Evolutionary conservation across 2,329 filamentous ascomycete species (phyloP).

Genomic region (Chaetothyriales sp.): DNA sequence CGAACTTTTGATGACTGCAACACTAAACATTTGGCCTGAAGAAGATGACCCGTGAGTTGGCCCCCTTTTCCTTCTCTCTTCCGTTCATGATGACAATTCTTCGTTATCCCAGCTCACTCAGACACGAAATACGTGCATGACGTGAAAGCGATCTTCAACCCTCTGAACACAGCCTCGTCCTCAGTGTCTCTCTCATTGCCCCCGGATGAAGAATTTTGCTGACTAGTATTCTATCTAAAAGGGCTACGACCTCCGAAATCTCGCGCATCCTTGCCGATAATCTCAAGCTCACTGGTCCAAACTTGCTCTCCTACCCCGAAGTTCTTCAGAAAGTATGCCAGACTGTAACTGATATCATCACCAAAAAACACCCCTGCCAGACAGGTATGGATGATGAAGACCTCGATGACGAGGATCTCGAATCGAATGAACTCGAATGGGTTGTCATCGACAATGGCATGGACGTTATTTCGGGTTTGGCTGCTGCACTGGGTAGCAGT

Average conservation of each 20-base stretch:
- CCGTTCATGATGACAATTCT: slow-evolving; percentile 65
- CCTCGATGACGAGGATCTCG: slow-evolving; percentile 55
- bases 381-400: slow-evolving; percentile 76
- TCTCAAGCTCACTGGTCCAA: slow-evolving; percentile 79
- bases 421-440: slow-evolving; percentile 95
- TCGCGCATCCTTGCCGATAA: slow-evolving; percentile 86
- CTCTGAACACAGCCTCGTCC: slow-evolving; percentile 26
- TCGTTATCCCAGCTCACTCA: slow-evolving; percentile 99
- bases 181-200: slow-evolving; percentile 3
- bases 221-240: slow-evolving; percentile 34
- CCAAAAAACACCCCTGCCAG: slow-evolving; percentile 84
- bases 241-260: slow-evolving; percentile 81
- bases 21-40: slow-evolving; percentile 72
- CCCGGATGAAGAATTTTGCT: slow-evolving; percentile 25
- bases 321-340: slow-evolving; percentile 65
- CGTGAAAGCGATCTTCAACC: slow-evolving; percentile 62
- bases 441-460: slow-evolving; percentile 87
- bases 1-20: slow-evolving; percentile 71
- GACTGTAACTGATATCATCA: slow-evolving; percentile 65
- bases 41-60: slow-evolving; percentile 81
- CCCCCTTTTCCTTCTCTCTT: slow-evolving; percentile 10
- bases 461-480: slow-evolving; percentile 75
- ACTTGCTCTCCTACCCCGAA: slow-evolving; percentile 57
- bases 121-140: slow-evolving; percentile 75
- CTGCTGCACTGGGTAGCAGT: slow-evolving; percentile 63